Base-by-base conservation (phyloP, 176 grass and related monocot species). In the Oryza australiensis region DNA sequence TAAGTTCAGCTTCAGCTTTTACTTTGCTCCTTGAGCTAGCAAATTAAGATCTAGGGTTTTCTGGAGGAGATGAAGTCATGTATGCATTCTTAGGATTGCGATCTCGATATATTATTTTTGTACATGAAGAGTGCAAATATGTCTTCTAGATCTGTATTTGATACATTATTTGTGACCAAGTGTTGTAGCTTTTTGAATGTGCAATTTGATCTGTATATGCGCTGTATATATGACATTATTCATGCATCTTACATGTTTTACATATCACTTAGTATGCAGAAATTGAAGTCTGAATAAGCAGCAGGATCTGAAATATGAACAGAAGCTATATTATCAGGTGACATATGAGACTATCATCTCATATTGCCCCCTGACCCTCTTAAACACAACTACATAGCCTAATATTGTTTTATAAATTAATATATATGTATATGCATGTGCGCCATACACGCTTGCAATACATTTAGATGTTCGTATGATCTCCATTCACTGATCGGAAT, bases 1-100 rank as follows among this genome's bases (percentile, higher is more conserved):
- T 84, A 79, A 83, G 74, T 57, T 62, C 22, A 9, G 32, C 35
- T 37, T 37, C 7, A 42, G 26, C 12, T 77, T 77, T 85, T 55
- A 55, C 18, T 55, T 46, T 35, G 7, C 2, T 45, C 74, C 51
- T 23, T 34, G 28, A 51, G 7, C 16, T 5, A 77, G 11, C 23
- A 10, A 77, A 26, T 5, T 1, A 4, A 26, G 5, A 3, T 1
- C 26, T 74, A 86, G 84, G 77, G 69, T 68, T 74, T 79, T 74
- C 38, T 71, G 66, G 28, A 3, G n/a, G 35, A 0, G 66, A 70
- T 40, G 16, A 49, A 57, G 33, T 0, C 77, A 37, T 77, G 46
- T 29, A 48, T 33, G 11, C 24, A 9, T 23, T 9, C 20, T 23
- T 23, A 59, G 6, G 6, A 59, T 9, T 59, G 53, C 3, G 7